Percentiles rank a stretch among this genome's conserved stretches.
These are phyloP conservation scores for Penicillium concentricum DNA, from an alignment of 2,329 filamentous ascomycete genomes.

Conservation along the genomic window DNA sequence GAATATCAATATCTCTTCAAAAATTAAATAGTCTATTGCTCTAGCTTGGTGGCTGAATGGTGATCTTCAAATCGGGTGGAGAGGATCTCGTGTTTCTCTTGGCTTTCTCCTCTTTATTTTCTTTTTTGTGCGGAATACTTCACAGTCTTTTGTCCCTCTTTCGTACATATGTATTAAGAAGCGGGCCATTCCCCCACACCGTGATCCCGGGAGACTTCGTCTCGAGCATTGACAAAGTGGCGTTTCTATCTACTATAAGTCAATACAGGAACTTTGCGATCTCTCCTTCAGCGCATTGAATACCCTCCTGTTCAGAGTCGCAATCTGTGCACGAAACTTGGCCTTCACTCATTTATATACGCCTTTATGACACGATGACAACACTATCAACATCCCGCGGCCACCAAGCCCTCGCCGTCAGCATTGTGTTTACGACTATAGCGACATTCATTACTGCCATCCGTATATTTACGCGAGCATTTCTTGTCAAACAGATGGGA, in stretches of 20 bases:
- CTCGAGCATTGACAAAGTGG: neutral
- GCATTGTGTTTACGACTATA: constrained; percentile 32
- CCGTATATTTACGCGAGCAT: constrained; percentile 42
- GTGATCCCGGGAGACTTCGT: neutral
- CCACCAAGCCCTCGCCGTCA: constrained; percentile 27
- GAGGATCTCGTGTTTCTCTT: neutral
- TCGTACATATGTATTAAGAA: constrained; percentile 2
- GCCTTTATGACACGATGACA: constrained; percentile 21
- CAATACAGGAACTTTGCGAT: neutral
- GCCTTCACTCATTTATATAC: neutral
- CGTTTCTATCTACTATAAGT: neutral
- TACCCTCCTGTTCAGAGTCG: neutral
- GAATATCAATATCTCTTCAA: neutral
- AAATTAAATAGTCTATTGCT: neutral
- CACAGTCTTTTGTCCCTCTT: neutral
- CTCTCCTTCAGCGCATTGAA: neutral
- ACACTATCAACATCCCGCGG: constrained; percentile 29
- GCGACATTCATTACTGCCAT: constrained; percentile 35
- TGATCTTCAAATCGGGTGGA: neutral
- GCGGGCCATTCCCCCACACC: neutral
- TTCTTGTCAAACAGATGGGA: constrained; percentile 36
- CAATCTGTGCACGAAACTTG: neutral
- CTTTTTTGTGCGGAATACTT: neutral
- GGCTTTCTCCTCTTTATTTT: neutral
- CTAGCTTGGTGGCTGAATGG: neutral